phyloP scores from a whole-genome alignment of 129 eudicot species.

The Pseudognaphalium luteoalbum region DNA sequence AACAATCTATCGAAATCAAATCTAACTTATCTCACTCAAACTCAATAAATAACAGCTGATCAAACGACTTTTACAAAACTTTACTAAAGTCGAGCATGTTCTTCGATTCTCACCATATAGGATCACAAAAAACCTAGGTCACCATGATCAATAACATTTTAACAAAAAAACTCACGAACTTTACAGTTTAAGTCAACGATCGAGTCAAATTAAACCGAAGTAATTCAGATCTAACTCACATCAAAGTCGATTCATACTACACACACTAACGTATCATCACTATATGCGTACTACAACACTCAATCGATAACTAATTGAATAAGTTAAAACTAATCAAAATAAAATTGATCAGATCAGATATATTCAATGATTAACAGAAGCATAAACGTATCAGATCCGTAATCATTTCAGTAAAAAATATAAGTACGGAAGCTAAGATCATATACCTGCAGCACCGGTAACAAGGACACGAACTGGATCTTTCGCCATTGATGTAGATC shows the following conservation, averaged over 20 bases:
- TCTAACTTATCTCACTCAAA: neutral
- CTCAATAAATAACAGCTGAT: neutral
- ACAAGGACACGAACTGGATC: slow-evolving; percentile 89
- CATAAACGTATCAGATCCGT: slow-evolving; percentile 19
- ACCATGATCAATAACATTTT: neutral
- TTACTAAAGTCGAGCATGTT: neutral
- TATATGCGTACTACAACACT: neutral
- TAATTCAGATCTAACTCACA: neutral
- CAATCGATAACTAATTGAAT: neutral
- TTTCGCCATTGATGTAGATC: slow-evolving; percentile 59
- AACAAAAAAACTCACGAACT: neutral
- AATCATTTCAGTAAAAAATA: neutral
- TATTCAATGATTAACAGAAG: too few species aligned
- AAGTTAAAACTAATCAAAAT: neutral
- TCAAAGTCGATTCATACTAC: neutral
- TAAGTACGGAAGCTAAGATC: too few species aligned
- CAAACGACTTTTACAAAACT: neutral
- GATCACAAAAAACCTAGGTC: neutral
- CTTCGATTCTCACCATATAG: neutral
- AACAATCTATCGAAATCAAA: neutral
- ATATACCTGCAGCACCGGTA: slow-evolving; percentile 94
- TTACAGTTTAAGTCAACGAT: neutral
- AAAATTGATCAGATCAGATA: slow-evolving; percentile 15
- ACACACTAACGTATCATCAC: neutral
- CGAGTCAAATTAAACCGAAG: too few species aligned